Percentiles rank a stretch among this genome's conserved stretches.
Conservation (phyloP, 169 alveolate species). For the Eimeria acervulina region DNA sequence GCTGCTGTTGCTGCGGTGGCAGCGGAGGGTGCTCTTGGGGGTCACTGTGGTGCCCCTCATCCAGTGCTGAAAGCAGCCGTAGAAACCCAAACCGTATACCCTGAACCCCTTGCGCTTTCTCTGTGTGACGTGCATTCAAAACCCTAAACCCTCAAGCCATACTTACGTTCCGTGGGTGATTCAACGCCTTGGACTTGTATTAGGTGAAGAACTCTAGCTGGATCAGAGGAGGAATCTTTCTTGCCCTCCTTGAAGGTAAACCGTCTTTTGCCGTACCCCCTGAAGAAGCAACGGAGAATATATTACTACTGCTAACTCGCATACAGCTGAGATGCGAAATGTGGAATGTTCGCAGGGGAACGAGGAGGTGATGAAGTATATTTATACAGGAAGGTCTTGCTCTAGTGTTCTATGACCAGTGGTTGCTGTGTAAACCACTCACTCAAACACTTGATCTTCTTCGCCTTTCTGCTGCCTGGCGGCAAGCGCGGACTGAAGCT, state of each 20-base stretch:
- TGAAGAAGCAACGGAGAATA: neutral
- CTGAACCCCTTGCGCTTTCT: too few relatives aligned
- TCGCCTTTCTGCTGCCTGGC: slow-evolving; percentile 44
- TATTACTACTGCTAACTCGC: neutral
- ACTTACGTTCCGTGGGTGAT: slow-evolving; percentile 75
- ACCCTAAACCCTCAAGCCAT: slow-evolving; percentile 9
- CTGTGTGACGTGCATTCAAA: neutral
- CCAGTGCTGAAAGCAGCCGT: neutral
- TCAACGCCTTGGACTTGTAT: slow-evolving; percentile 34
- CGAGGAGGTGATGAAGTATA: neutral
- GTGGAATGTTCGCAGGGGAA: neutral
- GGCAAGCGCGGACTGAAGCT: slow-evolving; percentile 23
- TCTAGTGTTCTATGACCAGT: neutral
- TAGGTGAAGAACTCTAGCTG: slow-evolving; percentile 4
- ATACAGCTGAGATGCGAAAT: neutral
- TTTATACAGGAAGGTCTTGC: neutral
- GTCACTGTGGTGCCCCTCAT: neutral
- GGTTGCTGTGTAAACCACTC: neutral
- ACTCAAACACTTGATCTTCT: slow-evolving; percentile 53
- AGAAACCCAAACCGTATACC: slow-evolving; percentile 3
- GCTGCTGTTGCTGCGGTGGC: neutral
- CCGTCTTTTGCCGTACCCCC: slow-evolving; percentile 58
- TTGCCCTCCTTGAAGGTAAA: slow-evolving; percentile 72
- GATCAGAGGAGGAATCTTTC: neutral
- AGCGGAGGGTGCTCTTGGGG: neutral